Evolutionary conservation across 2,329 filamentous ascomycete species (phyloP).

Genomic region (Fragosphaeria purpurea): DNA sequence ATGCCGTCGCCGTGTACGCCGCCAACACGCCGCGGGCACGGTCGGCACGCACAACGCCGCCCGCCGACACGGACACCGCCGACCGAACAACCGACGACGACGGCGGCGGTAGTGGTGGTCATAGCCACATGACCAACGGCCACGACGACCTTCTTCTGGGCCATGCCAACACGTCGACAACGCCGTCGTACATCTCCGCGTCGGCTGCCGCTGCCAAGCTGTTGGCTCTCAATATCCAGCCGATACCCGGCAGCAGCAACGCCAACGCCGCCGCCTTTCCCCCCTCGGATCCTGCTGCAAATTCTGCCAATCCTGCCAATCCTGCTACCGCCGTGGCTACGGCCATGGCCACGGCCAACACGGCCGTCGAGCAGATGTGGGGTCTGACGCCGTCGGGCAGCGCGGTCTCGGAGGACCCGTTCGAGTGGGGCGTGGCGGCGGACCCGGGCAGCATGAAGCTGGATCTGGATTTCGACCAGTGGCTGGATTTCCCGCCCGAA

Average conservation of each 20-base stretch:
- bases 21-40: constrained; percentile 13
- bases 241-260: constrained; percentile 12
- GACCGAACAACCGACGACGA: neutral
- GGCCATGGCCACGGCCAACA: constrained; percentile 28
- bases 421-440: constrained; percentile 44
- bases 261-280: constrained; percentile 27
- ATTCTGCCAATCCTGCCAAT: no score
- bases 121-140: neutral
- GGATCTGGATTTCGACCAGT: constrained; percentile 50
- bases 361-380: constrained; percentile 26
- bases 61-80: constrained; percentile 29
- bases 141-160: no score
- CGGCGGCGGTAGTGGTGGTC: constrained; percentile 8
- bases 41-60: constrained; percentile 36
- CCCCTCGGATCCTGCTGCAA: constrained; percentile 17
- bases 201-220: constrained; percentile 1
- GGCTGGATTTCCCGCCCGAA: constrained; percentile 47
- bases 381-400: constrained; percentile 36
- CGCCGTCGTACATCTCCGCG: constrained; percentile 1
- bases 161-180: neutral
- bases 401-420: constrained; percentile 31
- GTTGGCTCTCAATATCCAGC: constrained; percentile 8
- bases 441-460: constrained; percentile 32
- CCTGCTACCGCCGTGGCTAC: constrained; percentile 20
- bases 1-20: constrained; percentile 11